Percentiles rank a stretch among this genome's conserved stretches.
Conservation (phyloP, 2,329 filamentous ascomycete species). For the Colletotrichum sp. region DNA sequence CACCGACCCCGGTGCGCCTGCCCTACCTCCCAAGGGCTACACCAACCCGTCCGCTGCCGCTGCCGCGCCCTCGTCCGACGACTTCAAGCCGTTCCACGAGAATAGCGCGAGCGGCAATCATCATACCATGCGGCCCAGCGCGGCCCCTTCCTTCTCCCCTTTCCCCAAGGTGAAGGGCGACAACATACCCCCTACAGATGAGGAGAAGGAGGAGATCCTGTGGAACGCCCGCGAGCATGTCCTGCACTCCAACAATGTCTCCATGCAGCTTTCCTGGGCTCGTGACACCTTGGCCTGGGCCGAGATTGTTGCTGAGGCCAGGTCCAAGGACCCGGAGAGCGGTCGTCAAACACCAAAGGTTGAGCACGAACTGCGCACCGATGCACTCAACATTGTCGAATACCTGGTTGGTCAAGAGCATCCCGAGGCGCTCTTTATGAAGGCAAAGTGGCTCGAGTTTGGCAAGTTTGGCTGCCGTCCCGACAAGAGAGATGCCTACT, state of each 20-base stretch:
- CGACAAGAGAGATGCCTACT: constrained; percentile 94
- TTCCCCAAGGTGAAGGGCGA: constrained; percentile 88
- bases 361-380: constrained; percentile 85
- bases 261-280: constrained; percentile 97
- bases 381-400: constrained; percentile 89
- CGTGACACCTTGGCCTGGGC: constrained; percentile 90
- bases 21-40: constrained; percentile 26
- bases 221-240: constrained; percentile 85
- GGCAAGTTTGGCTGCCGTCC: constrained; percentile 90
- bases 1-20: constrained; percentile 6
- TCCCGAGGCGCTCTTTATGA: constrained; percentile 92
- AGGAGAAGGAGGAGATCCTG: constrained; percentile 89
- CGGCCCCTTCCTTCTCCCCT: constrained; percentile 82
- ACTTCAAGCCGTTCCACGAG: constrained; percentile 50
- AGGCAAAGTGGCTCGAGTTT: constrained; percentile 97
- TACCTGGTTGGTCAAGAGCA: constrained; percentile 92
- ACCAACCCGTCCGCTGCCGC: constrained; percentile 34
- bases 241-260: constrained; percentile 90
- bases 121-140: constrained; percentile 46
- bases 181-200: constrained; percentile 91
- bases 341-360: constrained; percentile 75
- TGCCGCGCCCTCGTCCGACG: constrained; percentile 29
- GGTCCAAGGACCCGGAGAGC: constrained; percentile 66
- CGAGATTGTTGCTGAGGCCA: constrained; percentile 81
- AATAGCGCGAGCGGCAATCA: constrained; percentile 28